Evolutionary conservation across 345 rosid genomes (phyloP), one percentile per base, ranked within the genome.

Genomic region (Viola odorata): DNA sequence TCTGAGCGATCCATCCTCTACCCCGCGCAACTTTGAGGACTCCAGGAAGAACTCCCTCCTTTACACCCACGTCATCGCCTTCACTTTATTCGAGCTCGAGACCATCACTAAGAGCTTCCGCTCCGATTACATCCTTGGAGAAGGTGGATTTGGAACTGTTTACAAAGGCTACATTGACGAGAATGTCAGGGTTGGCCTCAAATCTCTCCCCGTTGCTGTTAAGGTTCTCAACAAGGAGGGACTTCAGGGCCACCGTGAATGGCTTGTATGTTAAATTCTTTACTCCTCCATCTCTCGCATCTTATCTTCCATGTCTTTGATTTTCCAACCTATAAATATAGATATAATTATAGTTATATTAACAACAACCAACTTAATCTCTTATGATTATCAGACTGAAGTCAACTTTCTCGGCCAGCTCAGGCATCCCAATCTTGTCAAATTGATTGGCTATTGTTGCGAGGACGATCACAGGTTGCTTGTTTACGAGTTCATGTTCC

Each of bases 21-120:
- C 95, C 45, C 86, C 87, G 11, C 77, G 83, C 61, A 78, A 72
- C 68, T 74, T 70, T 23, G 94, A 91, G 67, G 89, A 86, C 66
- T 80, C 80, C 2, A 75, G 88, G 50, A 84, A 79, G 76, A 85
- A 87, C 74, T 65, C 88, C 0, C 47, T 80, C 56, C 85, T 87
- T 45, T 91, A 91, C 57, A 79, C 94, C 11, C 84, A 86, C 51
- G 87, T 92, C 37, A 92, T 92, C 41, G 84, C 96, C 53, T 89
- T 92, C 69, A 81, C 94, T 59, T 61, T 92, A 45, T 92, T 69
- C 50, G 98, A 92, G 77, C 94, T 92, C 7, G 98, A 90, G 81
- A 90, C 96, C 47, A 90, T 90, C 51, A 90, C 99, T 52, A 94
- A 94, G 89, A 94, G 96, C 71, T 94, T 94, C 81, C 91, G 97